Evolutionary conservation across 2,329 filamentous ascomycete genomes (phyloP), one percentile per base, ranked within the genome.

Genomic region (Aspergillus fructus): DNA sequence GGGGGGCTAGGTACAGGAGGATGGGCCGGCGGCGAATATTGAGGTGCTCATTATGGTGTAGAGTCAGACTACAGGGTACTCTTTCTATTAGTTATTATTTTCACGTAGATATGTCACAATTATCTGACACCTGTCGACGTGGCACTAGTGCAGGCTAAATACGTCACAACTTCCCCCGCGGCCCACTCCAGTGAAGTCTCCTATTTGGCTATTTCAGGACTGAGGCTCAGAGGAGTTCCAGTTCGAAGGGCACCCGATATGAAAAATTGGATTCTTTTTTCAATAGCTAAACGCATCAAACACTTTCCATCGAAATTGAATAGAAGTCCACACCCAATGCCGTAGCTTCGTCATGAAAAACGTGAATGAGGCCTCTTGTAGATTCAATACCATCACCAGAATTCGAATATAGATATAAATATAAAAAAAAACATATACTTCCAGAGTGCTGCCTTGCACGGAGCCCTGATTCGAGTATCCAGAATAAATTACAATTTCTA

Each of bases 401-500:
- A 30, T 30, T 30, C 27, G 8, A 30, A 30, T 30, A 30, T 11
- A 30, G 9, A 30, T 30, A 30, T 30, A 30, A 30, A 30, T 30
- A 30, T 30, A 30, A 30, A 30, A 9, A 30, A 30, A 30, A 9
- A 30, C 8, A 30, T 11, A 30, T 30, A 30, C 27, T 30, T 30
- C 8, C 27, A 11, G 27, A 11, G 27, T 37, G 15, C 34, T n/a
- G 7, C 7, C 2, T 7, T n/a, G 23, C 23, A 46, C 23, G 4
- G n/a, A 9, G 23, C 11, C 23, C 43, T 24, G 23, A 15, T n/a
- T n/a, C 34, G 27, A 34, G 34, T 19, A 21, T 17, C 34, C 15
- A 7, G 46, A 54, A 47, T 47, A 53, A 48, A 52, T 52, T 58
- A 59, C 54, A 64, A 55, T 64, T 66, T 62, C 65, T 63, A 64